phyloP scores from a whole-genome alignment of 164 flowering plant species.

The Aristolochia contorta region DNA sequence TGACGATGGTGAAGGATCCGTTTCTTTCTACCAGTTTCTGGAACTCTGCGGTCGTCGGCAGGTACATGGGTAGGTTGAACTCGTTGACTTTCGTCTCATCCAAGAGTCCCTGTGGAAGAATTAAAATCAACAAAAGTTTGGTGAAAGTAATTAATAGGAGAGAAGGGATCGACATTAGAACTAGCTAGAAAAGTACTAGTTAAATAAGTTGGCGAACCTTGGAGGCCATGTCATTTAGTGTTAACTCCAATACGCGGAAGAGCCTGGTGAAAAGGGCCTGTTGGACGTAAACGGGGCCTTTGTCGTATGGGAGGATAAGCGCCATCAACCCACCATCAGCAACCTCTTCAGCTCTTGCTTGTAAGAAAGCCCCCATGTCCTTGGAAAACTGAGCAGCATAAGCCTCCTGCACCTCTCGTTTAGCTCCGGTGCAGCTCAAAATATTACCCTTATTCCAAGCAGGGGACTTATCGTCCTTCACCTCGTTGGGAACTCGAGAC shows the following conservation, averaged over 20 bases:
- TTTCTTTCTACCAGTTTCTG: conserved; percentile 5
- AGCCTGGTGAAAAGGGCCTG: neutral
- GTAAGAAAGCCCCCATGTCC: conserved; percentile 15
- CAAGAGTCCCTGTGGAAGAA: conserved; percentile 12
- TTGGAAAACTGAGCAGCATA: conserved; percentile 12
- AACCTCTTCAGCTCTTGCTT: conserved; percentile 21
- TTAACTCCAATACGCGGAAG: neutral
- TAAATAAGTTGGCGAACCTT: neutral
- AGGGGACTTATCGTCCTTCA: conserved; percentile 10
- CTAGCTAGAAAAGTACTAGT: neutral
- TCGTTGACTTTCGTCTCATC: conserved; percentile 11
- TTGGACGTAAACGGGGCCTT: neutral
- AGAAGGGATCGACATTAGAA: no score
- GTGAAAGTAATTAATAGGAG: no score
- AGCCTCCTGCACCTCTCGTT: conserved; percentile 16
- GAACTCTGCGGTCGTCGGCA: conserved; percentile 5
- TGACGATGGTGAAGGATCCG: conserved; percentile 11
- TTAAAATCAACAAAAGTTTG: no score
- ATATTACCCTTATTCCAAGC: conserved; percentile 26
- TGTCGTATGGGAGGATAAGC: no score
- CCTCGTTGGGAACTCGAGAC: conserved; percentile 14
- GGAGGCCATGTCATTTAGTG: conserved; percentile 1
- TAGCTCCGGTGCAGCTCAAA: conserved; percentile 3
- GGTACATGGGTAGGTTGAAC: conserved; percentile 19
- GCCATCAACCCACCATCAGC: conserved; percentile 22